Evolutionary conservation across 2,329 filamentous ascomycete species (phyloP).

Genomic region (Fusarium continuum): DNA sequence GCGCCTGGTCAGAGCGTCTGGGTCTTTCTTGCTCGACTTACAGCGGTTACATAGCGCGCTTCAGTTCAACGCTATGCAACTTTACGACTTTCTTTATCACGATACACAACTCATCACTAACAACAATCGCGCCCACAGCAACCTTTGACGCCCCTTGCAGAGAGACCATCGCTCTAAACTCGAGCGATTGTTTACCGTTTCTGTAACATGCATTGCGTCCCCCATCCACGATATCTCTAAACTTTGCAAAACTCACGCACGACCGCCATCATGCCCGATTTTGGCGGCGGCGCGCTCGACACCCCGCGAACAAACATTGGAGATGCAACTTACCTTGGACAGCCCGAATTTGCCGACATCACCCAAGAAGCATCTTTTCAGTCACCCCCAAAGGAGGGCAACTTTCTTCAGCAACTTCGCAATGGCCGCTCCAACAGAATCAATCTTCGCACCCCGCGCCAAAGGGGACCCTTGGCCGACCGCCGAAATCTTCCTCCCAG

Average conservation of each 20-base stretch:
- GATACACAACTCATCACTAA: constrained; percentile 24
- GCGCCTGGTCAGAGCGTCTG: constrained; percentile 39
- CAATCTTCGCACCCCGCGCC: constrained; percentile 77
- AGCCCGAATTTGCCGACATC: constrained; percentile 77
- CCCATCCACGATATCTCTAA: constrained; percentile 33
- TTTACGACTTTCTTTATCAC: constrained; percentile 33
- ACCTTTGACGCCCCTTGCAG: constrained; percentile 5
- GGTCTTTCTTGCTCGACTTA: constrained; percentile 28
- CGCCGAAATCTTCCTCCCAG: constrained; percentile 75
- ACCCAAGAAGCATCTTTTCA: constrained; percentile 89
- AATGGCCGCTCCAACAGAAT: constrained; percentile 67
- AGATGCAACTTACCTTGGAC: constrained; percentile 82
- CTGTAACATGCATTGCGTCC: constrained; percentile 34
- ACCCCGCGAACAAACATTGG: constrained; percentile 86
- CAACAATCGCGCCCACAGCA: constrained; percentile 31
- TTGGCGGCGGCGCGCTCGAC: constrained; percentile 71
- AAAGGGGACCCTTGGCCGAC: constrained; percentile 73
- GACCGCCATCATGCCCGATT: constrained; percentile 66
- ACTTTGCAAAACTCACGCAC: constrained; percentile 19
- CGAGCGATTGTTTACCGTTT: constrained; percentile 3
- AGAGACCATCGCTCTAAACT: not conserved
- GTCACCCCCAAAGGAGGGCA: constrained; percentile 74
- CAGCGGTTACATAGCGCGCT: constrained; percentile 35
- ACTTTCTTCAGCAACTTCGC: constrained; percentile 78
- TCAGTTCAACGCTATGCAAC: constrained; percentile 27